These are phyloP conservation scores for Ostreobium quekettii DNA, from an alignment of 139 green algal species.

Conservation along the genomic window DNA sequence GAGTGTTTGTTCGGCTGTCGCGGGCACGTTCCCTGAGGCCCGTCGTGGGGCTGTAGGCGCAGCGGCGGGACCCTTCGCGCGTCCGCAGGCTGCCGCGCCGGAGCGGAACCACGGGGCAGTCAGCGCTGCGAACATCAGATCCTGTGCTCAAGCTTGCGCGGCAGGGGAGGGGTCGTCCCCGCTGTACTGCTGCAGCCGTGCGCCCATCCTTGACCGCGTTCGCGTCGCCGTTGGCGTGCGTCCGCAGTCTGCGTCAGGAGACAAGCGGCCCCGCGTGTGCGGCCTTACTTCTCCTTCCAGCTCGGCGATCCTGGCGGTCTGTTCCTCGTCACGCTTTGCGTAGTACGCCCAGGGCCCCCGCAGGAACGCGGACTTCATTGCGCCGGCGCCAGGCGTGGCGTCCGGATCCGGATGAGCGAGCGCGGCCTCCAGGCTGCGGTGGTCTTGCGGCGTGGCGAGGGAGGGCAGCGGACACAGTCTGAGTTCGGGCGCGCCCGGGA, in stretches of 20 bases:
- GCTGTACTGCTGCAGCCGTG: not conserved
- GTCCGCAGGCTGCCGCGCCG: too few relatives aligned
- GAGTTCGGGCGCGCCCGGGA: too few relatives aligned
- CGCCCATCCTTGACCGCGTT: not conserved
- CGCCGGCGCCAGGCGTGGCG: too few relatives aligned
- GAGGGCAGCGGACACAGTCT: too few relatives aligned
- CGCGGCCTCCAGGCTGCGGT: too few relatives aligned
- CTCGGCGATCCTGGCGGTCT: not conserved
- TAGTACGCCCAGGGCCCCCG: conserved; percentile 12
- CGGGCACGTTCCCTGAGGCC: too few relatives aligned
- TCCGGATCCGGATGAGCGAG: too few relatives aligned
- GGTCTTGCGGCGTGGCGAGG: too few relatives aligned
- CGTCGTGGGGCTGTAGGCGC: too few relatives aligned
- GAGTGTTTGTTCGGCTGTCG: too few relatives aligned
- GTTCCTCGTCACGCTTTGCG: not conserved
- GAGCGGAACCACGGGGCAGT: not conserved
- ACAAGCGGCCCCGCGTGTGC: not conserved
- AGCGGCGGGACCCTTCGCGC: too few relatives aligned
- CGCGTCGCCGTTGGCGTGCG: not conserved
- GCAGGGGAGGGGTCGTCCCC: not conserved
- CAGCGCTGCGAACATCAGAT: not conserved
- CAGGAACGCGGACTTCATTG: conserved; percentile 1
- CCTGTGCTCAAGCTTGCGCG: not conserved
- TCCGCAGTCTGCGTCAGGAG: not conserved
- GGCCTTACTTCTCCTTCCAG: not conserved